Conservation (phyloP, 2,329 filamentous ascomycete genomes). For the Pseudocercospora crystallina region DNA sequence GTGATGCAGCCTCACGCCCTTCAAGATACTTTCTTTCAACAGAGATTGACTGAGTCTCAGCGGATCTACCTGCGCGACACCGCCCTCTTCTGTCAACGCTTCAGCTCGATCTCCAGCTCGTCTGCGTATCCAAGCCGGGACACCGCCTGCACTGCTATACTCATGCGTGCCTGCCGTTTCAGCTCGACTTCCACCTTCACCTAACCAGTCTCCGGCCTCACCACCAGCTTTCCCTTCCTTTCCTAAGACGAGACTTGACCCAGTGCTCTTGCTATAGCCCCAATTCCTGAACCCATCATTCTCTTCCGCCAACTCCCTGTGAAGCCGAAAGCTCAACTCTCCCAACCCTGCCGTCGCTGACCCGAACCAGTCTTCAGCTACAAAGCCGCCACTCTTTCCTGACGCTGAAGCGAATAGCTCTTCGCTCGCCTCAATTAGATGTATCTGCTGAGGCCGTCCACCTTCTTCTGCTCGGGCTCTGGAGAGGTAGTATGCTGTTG, state of each 20-base stretch:
- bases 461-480: constrained; percentile 26
- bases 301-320: constrained; percentile 61
- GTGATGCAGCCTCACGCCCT: constrained; percentile 66
- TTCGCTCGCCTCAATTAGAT: constrained; percentile 58
- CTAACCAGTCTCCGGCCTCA: constrained; percentile 64
- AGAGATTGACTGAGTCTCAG: constrained; percentile 65
- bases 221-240: constrained; percentile 38
- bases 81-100: constrained; percentile 60
- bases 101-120: constrained; percentile 58
- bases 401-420: constrained; percentile 72
- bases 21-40: constrained; percentile 54
- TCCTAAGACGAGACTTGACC: constrained; percentile 54
- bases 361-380: constrained; percentile 64
- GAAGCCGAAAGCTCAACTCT: constrained; percentile 67
- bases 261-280: constrained; percentile 61
- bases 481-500: constrained; percentile 72
- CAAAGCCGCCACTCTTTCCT: constrained; percentile 71
- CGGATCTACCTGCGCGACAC: constrained; percentile 69
- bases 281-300: constrained; percentile 59
- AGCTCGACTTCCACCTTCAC: constrained; percentile 62
- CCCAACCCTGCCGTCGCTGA: constrained; percentile 56
- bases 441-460: constrained; percentile 48
- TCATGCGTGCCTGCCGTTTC: constrained; percentile 45
- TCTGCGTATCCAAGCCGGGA: constrained; percentile 61
- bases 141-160: constrained; percentile 32